phyloP scores from a whole-genome alignment of 257 asterid species.

The Fraxinus americana region DNA sequence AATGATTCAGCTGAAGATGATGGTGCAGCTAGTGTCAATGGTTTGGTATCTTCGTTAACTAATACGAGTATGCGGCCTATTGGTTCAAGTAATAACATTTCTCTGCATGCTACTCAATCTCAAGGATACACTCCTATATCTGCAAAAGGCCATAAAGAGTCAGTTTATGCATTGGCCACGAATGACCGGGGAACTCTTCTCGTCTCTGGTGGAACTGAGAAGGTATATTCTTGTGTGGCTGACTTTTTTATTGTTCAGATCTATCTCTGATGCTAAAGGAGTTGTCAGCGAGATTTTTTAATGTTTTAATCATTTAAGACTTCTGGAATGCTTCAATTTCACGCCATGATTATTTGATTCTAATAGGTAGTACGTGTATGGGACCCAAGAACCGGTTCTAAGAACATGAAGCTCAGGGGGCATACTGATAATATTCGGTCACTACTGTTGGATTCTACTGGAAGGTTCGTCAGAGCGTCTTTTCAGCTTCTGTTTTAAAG shows the following conservation, averaged over 20 bases:
- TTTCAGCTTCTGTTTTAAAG: background rate
- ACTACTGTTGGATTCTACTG: conserved; percentile 81
- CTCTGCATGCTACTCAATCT: conserved; percentile 67
- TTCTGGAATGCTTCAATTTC: background rate
- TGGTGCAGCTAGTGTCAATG: conserved; percentile 59
- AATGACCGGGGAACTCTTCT: conserved; percentile 88
- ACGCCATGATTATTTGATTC: conserved; percentile 17
- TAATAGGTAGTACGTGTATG: conserved; percentile 89
- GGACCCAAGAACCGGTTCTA: conserved; percentile 95
- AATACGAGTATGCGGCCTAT: conserved; percentile 73
- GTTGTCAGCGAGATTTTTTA: conserved; percentile 3
- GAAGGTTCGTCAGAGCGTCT: conserved; percentile 62
- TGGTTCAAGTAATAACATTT: conserved; percentile 81
- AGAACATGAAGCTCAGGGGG: conserved; percentile 93
- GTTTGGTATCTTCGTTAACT: conserved; percentile 58
- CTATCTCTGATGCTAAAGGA: conserved; percentile 17
- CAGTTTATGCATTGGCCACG: conserved; percentile 90
- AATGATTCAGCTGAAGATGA: conserved; percentile 75
- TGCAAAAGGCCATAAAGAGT: conserved; percentile 97
- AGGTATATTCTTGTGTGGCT: conserved; percentile 48
- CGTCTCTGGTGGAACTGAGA: conserved; percentile 99
- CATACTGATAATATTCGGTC: conserved; percentile 95
- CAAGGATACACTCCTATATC: conserved; percentile 79
- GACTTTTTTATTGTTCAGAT: conserved; percentile 18
- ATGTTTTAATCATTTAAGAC: background rate